These are phyloP conservation scores for Podaxis rugospora DNA, from an alignment of 768 basidiomycete species.

Conservation along the genomic window DNA sequence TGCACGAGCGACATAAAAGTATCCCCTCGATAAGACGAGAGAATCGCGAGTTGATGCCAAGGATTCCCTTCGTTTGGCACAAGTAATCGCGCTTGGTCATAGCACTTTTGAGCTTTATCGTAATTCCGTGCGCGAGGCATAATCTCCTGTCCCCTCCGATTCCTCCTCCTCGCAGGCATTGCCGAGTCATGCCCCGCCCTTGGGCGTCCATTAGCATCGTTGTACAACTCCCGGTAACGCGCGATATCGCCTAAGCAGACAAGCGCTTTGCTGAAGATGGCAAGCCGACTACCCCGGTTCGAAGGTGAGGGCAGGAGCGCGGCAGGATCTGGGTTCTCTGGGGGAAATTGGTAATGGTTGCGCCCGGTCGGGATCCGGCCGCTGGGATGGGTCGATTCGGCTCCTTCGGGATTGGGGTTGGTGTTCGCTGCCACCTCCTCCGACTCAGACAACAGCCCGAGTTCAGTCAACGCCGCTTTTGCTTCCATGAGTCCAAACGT, in stretches of 20 bases:
- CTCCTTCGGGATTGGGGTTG: conserved; percentile 16
- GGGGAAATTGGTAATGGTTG: conserved; percentile 62
- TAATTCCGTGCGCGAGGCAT: conserved; percentile 63
- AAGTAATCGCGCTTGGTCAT: conserved; percentile 79
- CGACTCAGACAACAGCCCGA: conserved; percentile 46
- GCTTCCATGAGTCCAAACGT: conserved; percentile 70
- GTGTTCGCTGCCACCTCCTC: conserved; percentile 29
- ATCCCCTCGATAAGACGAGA: conserved; percentile 81
- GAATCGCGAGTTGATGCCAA: conserved; percentile 93
- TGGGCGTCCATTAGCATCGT: conserved; percentile 61
- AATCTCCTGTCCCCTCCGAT: conserved; percentile 42
- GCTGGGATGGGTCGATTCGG: conserved; percentile 1
- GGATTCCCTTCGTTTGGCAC: conserved; percentile 90
- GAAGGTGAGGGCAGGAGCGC: conserved; percentile 23
- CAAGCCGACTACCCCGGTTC: conserved; percentile 58
- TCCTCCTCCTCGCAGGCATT: conserved; percentile 34
- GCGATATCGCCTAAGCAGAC: conserved; percentile 94
- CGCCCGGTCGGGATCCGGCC: conserved; percentile 34
- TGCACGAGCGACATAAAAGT: conserved; percentile 76
- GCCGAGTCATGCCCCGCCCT: conserved; percentile 66
- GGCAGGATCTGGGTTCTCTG: conserved; percentile 41
- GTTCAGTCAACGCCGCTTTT: conserved; percentile 46
- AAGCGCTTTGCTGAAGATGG: conserved; percentile 80
- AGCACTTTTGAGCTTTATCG: conserved; percentile 72
- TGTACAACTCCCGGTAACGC: conserved; percentile 89